These are phyloP conservation scores for Gonium pectorale DNA, from an alignment of 139 green algal species.

Conservation along the genomic window DNA sequence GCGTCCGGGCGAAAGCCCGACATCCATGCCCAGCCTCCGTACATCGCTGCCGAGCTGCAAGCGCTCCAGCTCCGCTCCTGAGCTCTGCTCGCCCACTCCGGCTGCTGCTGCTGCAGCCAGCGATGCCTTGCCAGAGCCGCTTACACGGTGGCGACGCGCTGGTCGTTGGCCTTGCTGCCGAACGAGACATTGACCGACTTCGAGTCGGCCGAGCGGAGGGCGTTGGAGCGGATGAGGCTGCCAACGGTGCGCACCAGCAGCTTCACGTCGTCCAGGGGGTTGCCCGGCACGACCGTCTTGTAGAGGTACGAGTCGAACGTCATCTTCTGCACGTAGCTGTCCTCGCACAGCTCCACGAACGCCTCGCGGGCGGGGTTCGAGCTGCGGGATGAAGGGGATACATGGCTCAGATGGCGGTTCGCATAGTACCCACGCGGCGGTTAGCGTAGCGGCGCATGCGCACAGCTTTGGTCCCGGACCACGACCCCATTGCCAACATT, in stretches of 20 bases:
- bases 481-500: too few species aligned
- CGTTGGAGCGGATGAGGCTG: slow-evolving; percentile 92
- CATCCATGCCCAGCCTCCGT: too few species aligned
- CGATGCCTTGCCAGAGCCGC: neutral
- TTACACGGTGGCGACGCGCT: slow-evolving; percentile 54
- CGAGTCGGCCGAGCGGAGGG: slow-evolving; percentile 75
- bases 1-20: too few species aligned
- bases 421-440: too few species aligned
- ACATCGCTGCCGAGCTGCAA: too few species aligned
- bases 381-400: slow-evolving; percentile 56
- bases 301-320: slow-evolving; percentile 99
- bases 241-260: slow-evolving; percentile 93
- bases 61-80: too few species aligned
- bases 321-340: slow-evolving; percentile 99
- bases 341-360: slow-evolving; percentile 99
- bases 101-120: neutral
- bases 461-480: too few species aligned
- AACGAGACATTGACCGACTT: slow-evolving; percentile 79
- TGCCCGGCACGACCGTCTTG: slow-evolving; percentile 99
- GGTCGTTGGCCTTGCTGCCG: slow-evolving; percentile 73
- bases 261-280: slow-evolving; percentile 98
- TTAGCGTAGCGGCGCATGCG: too few species aligned
- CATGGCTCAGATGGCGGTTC: too few species aligned
- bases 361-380: slow-evolving; percentile 98
- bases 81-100: too few species aligned